Evolutionary conservation across 176 grass and related monocot species (phyloP).

Genomic region (Oryza punctata): DNA sequence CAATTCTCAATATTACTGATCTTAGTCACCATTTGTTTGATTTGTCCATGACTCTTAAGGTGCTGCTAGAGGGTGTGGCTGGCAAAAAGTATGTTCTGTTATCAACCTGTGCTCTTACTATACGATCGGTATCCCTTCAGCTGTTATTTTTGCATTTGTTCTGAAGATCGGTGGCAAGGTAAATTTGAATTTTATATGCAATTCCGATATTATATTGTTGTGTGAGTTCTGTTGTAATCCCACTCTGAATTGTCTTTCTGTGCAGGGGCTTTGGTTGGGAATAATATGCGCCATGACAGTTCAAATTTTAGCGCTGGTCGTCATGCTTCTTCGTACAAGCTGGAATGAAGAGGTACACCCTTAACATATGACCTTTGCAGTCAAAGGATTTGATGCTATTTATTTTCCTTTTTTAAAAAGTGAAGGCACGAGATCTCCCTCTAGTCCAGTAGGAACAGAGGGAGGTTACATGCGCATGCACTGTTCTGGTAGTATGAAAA

Average conservation of each 20-base stretch:
- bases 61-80: slow-evolving; percentile 85
- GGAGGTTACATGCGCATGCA: neutral
- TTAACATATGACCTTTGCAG: neutral
- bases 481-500: neutral
- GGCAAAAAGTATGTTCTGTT: slow-evolving; percentile 83
- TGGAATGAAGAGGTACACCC: slow-evolving; percentile 71
- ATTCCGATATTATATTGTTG: neutral
- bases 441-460: neutral
- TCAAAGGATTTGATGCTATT: neutral
- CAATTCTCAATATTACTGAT: neutral
- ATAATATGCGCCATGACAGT: slow-evolving; percentile 83
- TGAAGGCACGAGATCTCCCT: neutral
- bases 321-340: slow-evolving; percentile 62
- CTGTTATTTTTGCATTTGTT: slow-evolving; percentile 76
- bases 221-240: neutral
- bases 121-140: slow-evolving; percentile 71
- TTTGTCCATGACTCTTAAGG: slow-evolving; percentile 47
- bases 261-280: slow-evolving; percentile 87
- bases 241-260: neutral
- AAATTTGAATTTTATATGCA: slow-evolving; percentile 19
- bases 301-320: slow-evolving; percentile 57
- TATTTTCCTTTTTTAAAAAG: neutral
- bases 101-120: slow-evolving; percentile 90
- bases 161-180: slow-evolving; percentile 78
- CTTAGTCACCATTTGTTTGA: neutral